A percentile compares a stretch with the other conserved stretches of the same genome.
phyloP scores from a whole-genome alignment of 441 rosid species.

The Cnidoscolus chayamansa region DNA sequence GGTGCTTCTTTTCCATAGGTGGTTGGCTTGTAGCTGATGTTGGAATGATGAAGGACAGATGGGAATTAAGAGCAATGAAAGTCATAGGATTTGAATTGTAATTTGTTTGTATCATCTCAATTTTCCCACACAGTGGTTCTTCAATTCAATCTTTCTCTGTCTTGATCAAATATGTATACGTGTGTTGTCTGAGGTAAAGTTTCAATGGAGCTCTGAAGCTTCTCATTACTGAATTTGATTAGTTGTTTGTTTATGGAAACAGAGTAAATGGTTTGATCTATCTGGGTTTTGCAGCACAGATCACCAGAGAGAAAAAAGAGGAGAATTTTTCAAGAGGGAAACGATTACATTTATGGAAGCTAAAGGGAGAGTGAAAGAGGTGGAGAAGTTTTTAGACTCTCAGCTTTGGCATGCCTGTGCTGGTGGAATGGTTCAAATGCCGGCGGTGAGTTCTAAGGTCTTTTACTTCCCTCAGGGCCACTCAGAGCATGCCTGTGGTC shows the following conservation, averaged over 20 bases:
- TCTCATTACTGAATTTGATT: neutral
- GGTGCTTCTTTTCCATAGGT: too few species aligned
- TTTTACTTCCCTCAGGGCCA: conserved; percentile 96
- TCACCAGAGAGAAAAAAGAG: neutral
- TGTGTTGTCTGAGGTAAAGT: conserved; percentile 7
- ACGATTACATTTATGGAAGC: conserved; percentile 39
- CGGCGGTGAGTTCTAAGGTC: conserved; percentile 66
- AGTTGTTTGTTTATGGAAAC: neutral
- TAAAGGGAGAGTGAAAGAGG: conserved; percentile 42
- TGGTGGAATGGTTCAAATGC: conserved; percentile 94
- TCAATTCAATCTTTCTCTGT: too few species aligned
- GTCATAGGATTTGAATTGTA: conserved; percentile 3
- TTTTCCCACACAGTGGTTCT: too few species aligned
- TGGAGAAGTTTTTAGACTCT: conserved; percentile 72
- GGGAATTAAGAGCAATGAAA: neutral
- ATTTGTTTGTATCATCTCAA: conserved; percentile 10
- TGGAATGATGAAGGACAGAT: conserved; percentile 3
- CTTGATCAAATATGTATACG: neutral
- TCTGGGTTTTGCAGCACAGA: conserved; percentile 9
- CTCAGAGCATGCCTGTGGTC: conserved; percentile 63
- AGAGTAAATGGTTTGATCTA: conserved; percentile 9
- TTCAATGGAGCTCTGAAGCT: neutral
- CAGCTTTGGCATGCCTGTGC: conserved; percentile 98
- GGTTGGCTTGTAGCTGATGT: too few species aligned
- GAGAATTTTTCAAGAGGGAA: neutral